These are phyloP conservation scores for Podaxis sp. DNA, from an alignment of 768 basidiomycete species.

Conservation along the genomic window DNA sequence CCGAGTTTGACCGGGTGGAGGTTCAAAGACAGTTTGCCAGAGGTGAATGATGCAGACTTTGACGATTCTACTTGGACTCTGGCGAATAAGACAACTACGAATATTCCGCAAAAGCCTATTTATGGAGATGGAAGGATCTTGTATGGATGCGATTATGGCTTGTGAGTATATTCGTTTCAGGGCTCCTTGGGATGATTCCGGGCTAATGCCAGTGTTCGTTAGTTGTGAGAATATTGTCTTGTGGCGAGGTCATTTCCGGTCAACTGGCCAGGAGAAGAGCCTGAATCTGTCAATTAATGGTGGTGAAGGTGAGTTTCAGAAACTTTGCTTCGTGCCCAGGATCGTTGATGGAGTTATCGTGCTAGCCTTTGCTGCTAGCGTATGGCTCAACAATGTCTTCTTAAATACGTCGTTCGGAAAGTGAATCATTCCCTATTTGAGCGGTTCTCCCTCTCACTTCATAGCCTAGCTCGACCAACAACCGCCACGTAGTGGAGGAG, in stretches of 20 bases:
- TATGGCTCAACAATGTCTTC: constrained; percentile 76
- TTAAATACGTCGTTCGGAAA: constrained; percentile 72
- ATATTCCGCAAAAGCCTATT: constrained; percentile 62
- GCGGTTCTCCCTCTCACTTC: neutral
- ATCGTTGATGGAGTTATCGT: constrained; percentile 4
- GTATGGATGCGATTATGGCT: constrained; percentile 86
- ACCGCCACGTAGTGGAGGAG: constrained; percentile 54
- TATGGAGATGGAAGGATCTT: constrained; percentile 76
- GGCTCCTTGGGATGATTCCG: neutral
- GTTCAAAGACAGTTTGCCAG: constrained; percentile 73
- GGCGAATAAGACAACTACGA: constrained; percentile 71
- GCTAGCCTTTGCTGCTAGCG: constrained; percentile 74
- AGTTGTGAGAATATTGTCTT: constrained; percentile 82
- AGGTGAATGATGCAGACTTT: constrained; percentile 45
- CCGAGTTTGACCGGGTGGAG: constrained; percentile 66
- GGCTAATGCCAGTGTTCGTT: constrained; percentile 7
- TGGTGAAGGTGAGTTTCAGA: constrained; percentile 50
- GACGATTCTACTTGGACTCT: constrained; percentile 61
- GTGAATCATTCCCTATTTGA: constrained; percentile 31
- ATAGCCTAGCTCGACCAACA: constrained; percentile 56
- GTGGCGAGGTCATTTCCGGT: constrained; percentile 78
- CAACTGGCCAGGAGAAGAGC: constrained; percentile 53
- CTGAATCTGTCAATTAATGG: constrained; percentile 80
- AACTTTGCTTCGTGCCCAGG: neutral
- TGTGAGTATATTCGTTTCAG: constrained; percentile 40